Base-by-base conservation (phyloP, 306 rosid genomes). In the Cucurbita pepo region DNA sequence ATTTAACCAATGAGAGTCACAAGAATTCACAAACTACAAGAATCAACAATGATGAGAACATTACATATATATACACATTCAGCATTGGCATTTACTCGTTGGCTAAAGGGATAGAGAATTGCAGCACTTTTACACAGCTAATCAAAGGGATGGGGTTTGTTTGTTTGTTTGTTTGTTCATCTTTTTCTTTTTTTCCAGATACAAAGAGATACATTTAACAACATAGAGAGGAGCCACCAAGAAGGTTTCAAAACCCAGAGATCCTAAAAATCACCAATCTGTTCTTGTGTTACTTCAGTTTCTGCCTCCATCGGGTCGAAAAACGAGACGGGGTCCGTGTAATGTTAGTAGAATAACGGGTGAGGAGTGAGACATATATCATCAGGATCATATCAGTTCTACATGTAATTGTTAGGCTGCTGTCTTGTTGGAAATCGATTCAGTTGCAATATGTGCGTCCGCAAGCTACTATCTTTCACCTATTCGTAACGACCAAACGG, bases 111-210 rank as follows among this genome's bases (percentile, higher is more conserved):
- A 75, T 56, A 77, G 82, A 78, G 80, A 78, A 64, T 48, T 69
- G 21, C 69, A 63, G 85, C 86, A 76, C 78, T 79, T 74, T 88
- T 89, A 86, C 88, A 89, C 95, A 87, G 74, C 92, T 89, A 87
- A 82, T 79, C 84, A 82, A 84, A 72, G 88, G 80, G 86, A 77
- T 79, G 83, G 74, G 78, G 55, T 73, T 48, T 48, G 4, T 48
- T 14, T 50, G 1, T 50, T 11, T 50, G 1, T 50, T 11, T 50
- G 13, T 4, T 4, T 50, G 16, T 48, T 47, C 4, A 10, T 48
- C 16, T 14, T 15, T 14, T 50, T 14, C 15, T 50, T 44, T 80
- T 80, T 81, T 77, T 76, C 79, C 85, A 80, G 86, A 81, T 77
- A 82, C 83, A 79, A 54, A 71, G 84, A 83, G 67, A 61, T 81